Evolutionary conservation across 1,284 basidiomycete species (phyloP).

Genomic region (Xerocomus amazonicus): DNA sequence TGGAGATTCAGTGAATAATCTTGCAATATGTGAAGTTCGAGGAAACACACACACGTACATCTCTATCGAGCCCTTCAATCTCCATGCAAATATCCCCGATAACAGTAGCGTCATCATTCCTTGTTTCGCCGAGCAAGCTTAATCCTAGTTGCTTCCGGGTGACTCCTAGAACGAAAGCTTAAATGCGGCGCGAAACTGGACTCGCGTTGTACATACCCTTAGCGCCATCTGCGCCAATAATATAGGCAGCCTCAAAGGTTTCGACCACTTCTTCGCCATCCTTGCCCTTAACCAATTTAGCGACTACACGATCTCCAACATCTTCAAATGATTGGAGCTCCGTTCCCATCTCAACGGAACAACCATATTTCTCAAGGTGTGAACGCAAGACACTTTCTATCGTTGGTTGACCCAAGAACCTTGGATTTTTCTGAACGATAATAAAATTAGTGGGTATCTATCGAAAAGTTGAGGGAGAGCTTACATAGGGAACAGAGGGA

Average conservation of each 20-base stretch:
- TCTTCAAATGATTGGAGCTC: conserved; percentile 35
- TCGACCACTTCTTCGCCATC: conserved; percentile 13
- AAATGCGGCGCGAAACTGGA: background rate
- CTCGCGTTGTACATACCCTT: conserved; percentile 18
- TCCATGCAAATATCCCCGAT: conserved; percentile 39
- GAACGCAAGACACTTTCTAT: conserved; percentile 33
- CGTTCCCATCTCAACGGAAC: conserved; percentile 31
- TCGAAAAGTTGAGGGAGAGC: background rate
- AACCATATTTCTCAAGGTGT: conserved; percentile 27
- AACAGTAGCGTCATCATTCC: conserved; percentile 32
- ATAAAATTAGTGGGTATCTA: background rate
- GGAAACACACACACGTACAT: no score
- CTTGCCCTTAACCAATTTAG: conserved; percentile 21
- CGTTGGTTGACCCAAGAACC: conserved; percentile 32
- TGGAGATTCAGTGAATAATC: background rate
- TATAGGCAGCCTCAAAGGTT: conserved; percentile 26
- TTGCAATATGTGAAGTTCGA: no score
- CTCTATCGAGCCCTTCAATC: background rate
- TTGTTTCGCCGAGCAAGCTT: conserved; percentile 43
- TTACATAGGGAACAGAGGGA: conserved; percentile 27
- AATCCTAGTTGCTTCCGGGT: conserved; percentile 43
- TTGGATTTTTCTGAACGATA: conserved; percentile 6
- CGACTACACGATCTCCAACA: conserved; percentile 21
- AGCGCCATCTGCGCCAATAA: conserved; percentile 41
- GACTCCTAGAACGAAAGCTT: conserved; percentile 4